Evolutionary conservation across 78 protist species (phyloP).

Genomic region (Dictyostelium brefeldianum): DNA sequence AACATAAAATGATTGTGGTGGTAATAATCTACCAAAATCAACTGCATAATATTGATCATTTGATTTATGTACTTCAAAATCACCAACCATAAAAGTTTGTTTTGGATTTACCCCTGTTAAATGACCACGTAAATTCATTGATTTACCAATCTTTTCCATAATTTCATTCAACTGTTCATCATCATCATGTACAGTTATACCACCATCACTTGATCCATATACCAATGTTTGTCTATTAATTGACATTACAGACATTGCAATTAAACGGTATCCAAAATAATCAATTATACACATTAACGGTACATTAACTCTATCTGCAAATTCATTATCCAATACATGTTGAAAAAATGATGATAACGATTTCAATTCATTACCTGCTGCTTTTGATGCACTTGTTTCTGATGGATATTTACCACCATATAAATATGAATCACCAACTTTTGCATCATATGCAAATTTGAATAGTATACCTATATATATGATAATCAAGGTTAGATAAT

Average conservation of each 20-base stretch:
- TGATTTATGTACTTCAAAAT: conserved; percentile 68
- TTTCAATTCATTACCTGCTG: conserved; percentile 63
- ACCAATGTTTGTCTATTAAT: conserved; percentile 46
- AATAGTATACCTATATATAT: conserved; percentile 40
- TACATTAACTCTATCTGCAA: conserved; percentile 20
- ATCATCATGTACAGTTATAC: conserved; percentile 26
- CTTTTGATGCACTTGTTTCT: conserved; percentile 28
- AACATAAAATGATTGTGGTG: conserved; percentile 47
- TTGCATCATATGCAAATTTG: conserved; percentile 63
- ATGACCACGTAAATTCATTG: conserved; percentile 65
- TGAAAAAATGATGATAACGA: conserved; percentile 49
- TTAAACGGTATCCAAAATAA: conserved; percentile 62
- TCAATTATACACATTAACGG: conserved; percentile 82
- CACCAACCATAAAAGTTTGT: conserved; percentile 67
- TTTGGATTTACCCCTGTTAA: conserved; percentile 31
- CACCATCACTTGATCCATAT: conserved; percentile 81
- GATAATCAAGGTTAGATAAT: too few species aligned
- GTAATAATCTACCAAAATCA: conserved; percentile 75
- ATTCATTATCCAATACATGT: conserved; percentile 37
- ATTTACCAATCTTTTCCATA: conserved; percentile 61
- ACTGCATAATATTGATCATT: conserved; percentile 30
- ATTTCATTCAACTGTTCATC: conserved; percentile 16
- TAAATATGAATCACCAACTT: conserved; percentile 12
- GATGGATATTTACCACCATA: conserved; percentile 60
- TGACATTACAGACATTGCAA: conserved; percentile 60